phyloP scores from a whole-genome alignment of 208 protist species.

The Balamuthia mandrillaris region DNA sequence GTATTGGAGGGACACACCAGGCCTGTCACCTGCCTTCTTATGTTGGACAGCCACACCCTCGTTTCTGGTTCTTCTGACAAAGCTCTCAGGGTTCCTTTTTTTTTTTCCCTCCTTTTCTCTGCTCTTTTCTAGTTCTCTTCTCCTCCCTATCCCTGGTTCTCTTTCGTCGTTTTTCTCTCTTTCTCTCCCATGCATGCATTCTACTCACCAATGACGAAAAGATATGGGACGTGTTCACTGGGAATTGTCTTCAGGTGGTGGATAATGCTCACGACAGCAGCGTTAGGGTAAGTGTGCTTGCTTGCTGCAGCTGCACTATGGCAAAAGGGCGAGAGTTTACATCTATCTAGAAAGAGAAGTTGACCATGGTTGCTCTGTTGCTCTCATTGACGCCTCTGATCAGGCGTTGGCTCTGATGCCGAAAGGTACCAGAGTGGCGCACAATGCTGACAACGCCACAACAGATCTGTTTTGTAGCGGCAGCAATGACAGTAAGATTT shows the following conservation, averaged over 20 bases:
- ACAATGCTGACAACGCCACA: background rate
- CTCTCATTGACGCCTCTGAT: background rate
- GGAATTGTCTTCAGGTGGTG: background rate
- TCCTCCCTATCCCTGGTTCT: background rate
- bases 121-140: background rate
- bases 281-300: background rate
- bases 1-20: slow-evolving; percentile 3
- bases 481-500: background rate
- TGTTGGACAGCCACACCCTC: slow-evolving; percentile 12
- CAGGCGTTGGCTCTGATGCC: background rate
- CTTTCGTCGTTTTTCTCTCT: background rate
- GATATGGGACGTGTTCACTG: slow-evolving; percentile 8
- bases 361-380: background rate
- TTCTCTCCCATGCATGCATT: too few relatives aligned
- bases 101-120: background rate
- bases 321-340: too few relatives aligned
- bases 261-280: slow-evolving; percentile 19
- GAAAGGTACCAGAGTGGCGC: too few relatives aligned
- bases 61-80: slow-evolving; percentile 28
- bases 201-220: too few relatives aligned
- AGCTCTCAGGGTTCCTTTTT: slow-evolving; percentile 13
- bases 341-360: too few relatives aligned
- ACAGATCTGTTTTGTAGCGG: background rate
- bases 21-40: slow-evolving; percentile 21
- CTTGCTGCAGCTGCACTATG: too few relatives aligned